Conservation (phyloP, 257 asterid species). For the Scutellaria baicalensis region DNA sequence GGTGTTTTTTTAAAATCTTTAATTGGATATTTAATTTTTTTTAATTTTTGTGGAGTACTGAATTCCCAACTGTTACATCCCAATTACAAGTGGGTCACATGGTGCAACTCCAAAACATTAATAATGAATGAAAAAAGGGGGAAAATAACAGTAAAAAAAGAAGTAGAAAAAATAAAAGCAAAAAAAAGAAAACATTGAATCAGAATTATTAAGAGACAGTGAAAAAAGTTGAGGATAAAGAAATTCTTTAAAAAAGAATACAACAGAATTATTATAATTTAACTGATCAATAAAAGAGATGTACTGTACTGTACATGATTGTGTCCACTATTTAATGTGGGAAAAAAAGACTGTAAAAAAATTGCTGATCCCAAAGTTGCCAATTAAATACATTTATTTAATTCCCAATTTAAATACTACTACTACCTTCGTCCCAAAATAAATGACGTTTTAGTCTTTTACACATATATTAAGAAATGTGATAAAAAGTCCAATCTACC, state of each 20-base stretch:
- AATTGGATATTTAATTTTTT: too few species aligned
- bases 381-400: background rate
- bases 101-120: constrained; percentile 9
- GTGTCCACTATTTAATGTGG: constrained; percentile 17
- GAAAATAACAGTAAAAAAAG: constrained; percentile 1
- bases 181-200: background rate
- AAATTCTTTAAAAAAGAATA: background rate
- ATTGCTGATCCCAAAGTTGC: constrained; percentile 24
- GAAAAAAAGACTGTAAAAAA: constrained; percentile 11
- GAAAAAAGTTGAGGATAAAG: constrained; percentile 16
- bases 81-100: constrained; percentile 22
- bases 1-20: background rate
- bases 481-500: too few species aligned
- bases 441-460: too few species aligned
- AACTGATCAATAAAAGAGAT: background rate
- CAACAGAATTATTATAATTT: constrained; percentile 1
- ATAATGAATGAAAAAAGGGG: constrained; percentile 4
- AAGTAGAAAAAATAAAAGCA: background rate
- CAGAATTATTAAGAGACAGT: background rate
- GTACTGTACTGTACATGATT: constrained; percentile 20
- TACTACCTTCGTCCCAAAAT: too few species aligned
- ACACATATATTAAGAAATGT: too few species aligned
- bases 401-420: too few species aligned
- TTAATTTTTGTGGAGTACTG: constrained; percentile 8
- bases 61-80: constrained; percentile 7